phyloP scores from a whole-genome alignment of 2,329 filamentous ascomycete genomes.

The Colletotrichum australisinense region DNA sequence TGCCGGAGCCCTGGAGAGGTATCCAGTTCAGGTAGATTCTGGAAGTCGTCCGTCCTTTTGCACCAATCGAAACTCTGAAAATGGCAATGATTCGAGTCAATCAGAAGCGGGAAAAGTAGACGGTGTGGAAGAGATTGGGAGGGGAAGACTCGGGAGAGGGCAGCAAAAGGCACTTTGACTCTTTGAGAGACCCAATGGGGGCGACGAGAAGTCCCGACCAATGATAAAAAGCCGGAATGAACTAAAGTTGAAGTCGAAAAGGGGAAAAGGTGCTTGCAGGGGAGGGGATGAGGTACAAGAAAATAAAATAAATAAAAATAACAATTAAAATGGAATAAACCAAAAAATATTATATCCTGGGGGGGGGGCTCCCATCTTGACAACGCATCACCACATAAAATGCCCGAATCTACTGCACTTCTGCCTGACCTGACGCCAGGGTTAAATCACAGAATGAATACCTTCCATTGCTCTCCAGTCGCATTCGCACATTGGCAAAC shows the following conservation, averaged over 20 bases:
- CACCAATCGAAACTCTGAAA: slow-evolving; percentile 23
- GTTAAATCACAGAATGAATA: slow-evolving; percentile 16
- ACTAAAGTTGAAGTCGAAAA: not conserved
- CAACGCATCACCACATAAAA: slow-evolving; percentile 63
- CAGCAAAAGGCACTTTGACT: not conserved
- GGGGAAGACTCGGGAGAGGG: not conserved
- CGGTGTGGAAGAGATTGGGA: not conserved
- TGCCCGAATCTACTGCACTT: slow-evolving; percentile 58
- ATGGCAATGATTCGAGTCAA: slow-evolving; percentile 22
- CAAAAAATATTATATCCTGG: not conserved
- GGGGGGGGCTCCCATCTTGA: slow-evolving; percentile 48
- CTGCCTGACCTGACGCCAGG: slow-evolving; percentile 54
- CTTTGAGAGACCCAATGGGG: not conserved
- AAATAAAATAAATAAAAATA: slow-evolving; percentile 31
- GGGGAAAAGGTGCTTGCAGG: not conserved
- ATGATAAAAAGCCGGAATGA: slow-evolving; percentile 7
- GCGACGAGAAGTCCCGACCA: not conserved
- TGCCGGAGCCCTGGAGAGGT: slow-evolving; percentile 13
- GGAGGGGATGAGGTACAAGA: not conserved
- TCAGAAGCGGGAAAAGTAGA: slow-evolving; percentile 7
- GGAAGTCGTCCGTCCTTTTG: slow-evolving; percentile 14
- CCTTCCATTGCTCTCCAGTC: not conserved
- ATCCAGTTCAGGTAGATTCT: slow-evolving; percentile 3
- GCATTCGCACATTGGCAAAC: slow-evolving; percentile 2
- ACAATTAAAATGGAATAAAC: slow-evolving; percentile 9